Percentiles rank a stretch among this genome's conserved stretches.
Evolutionary conservation across 306 rosid species (phyloP).

Genomic region (Hippophae tibetana): DNA sequence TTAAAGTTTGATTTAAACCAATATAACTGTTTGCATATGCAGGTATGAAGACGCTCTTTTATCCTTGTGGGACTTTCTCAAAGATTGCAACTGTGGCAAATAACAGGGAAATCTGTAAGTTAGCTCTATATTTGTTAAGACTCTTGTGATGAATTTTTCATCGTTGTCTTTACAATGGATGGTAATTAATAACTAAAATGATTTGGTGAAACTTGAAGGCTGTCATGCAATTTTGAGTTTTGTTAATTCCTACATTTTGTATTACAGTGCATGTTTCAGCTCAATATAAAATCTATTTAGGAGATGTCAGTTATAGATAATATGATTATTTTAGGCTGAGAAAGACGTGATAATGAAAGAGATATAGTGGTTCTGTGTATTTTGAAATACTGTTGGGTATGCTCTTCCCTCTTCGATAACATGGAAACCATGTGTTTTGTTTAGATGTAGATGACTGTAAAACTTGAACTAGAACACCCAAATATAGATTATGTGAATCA

Average conservation of each 20-base stretch:
- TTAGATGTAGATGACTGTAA: too few species aligned
- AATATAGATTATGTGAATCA: too few species aligned
- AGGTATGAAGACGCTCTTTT: slow-evolving; percentile 87
- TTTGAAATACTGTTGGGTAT: too few species aligned
- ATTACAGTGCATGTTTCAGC: too few species aligned
- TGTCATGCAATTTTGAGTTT: slow-evolving; percentile 11
- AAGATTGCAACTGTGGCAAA: slow-evolving; percentile 81
- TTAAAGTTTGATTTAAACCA: slow-evolving; percentile 10
- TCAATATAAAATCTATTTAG: too few species aligned
- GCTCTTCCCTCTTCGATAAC: too few species aligned
- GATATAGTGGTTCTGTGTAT: too few species aligned
- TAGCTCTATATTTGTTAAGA: slow-evolving; percentile 10
- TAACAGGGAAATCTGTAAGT: slow-evolving; percentile 85
- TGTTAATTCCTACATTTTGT: slow-evolving; percentile 1
- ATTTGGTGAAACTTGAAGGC: slow-evolving; percentile 9
- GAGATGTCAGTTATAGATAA: too few species aligned
- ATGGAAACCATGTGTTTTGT: too few species aligned
- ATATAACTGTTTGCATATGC: slow-evolving; percentile 17
- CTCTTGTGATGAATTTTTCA: not conserved
- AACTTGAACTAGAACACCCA: too few species aligned
- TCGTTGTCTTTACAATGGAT: not conserved
- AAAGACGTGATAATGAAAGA: too few species aligned
- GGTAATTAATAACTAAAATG: slow-evolving; percentile 4
- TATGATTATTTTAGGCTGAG: too few species aligned
- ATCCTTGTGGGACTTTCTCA: slow-evolving; percentile 90